phyloP scores from a whole-genome alignment of 352 stramenopile genomes.

The Lagenidium giganteum region DNA sequence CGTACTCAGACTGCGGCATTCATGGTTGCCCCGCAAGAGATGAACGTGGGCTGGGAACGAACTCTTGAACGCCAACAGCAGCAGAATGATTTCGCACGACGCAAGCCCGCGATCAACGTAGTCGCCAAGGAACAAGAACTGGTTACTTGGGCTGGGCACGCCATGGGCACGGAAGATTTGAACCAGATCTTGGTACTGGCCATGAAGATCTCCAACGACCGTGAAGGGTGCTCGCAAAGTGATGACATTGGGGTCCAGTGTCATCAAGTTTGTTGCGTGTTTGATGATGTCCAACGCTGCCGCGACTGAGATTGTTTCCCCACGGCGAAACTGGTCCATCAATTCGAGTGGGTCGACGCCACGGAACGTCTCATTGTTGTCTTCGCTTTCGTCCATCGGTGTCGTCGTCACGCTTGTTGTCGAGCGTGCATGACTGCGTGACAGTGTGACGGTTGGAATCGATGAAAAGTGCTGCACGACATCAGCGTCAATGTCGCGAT shows the following conservation, averaged over 20 bases:
- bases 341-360: conserved; percentile 29
- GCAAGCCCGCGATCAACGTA: conserved; percentile 92
- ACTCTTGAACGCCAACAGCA: conserved; percentile 97
- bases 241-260: conserved; percentile 54
- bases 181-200: conserved; percentile 98
- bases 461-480: conserved; percentile 53
- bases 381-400: conserved; percentile 20
- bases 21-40: conserved; percentile 98
- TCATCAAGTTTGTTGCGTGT: conserved; percentile 52
- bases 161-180: conserved; percentile 59
- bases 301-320: conserved; percentile 34
- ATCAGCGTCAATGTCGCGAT: conserved; percentile 45
- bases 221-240: conserved; percentile 40
- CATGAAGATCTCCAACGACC: conserved; percentile 90
- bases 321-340: conserved; percentile 30
- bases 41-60: conserved; percentile 99
- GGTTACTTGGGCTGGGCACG: conserved; percentile 61
- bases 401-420: conserved; percentile 16
- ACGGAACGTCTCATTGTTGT: conserved; percentile 17
- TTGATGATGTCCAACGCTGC: conserved; percentile 53
- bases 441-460: conserved; percentile 42
- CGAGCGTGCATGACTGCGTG: conserved; percentile 4
- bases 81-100: conserved; percentile 96
- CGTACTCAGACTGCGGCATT: conserved; percentile 97
- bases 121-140: conserved; percentile 97